Conservation (phyloP, 75 land plant genomes). For the Adiantum capillusveneris region DNA sequence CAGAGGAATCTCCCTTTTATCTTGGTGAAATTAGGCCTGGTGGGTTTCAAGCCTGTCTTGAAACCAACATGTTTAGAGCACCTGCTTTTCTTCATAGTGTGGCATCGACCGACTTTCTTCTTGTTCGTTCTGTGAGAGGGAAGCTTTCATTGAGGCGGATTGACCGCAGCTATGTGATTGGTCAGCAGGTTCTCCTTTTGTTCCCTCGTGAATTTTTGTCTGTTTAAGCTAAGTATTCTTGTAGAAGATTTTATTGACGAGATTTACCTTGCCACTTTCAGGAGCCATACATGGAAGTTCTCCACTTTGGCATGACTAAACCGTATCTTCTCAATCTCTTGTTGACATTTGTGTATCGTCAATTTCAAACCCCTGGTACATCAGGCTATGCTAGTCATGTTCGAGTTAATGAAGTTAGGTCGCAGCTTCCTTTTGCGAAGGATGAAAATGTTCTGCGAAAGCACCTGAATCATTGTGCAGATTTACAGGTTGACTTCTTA, state of each 20-base stretch:
- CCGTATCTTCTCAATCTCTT: slow-evolving; percentile 63
- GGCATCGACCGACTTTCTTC: slow-evolving; percentile 68
- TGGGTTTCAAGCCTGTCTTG: slow-evolving; percentile 75
- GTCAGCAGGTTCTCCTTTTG: slow-evolving; percentile 70
- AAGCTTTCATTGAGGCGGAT: slow-evolving; percentile 83
- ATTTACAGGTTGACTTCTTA: too few species aligned
- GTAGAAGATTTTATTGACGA: too few species aligned
- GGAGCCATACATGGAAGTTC: slow-evolving; percentile 99
- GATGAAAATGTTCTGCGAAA: slow-evolving; percentile 78
- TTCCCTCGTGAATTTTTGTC: too few species aligned
- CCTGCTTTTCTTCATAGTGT: slow-evolving; percentile 83
- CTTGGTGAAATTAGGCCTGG: slow-evolving; percentile 91
- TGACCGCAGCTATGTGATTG: slow-evolving; percentile 75
- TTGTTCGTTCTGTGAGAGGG: slow-evolving; percentile 91
- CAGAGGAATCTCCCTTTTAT: slow-evolving; percentile 88
- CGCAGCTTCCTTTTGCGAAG: slow-evolving; percentile 60
- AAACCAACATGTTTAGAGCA: slow-evolving; percentile 92
- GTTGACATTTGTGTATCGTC: slow-evolving; percentile 69
- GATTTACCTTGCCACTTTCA: slow-evolving; percentile 15
- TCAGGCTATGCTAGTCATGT: slow-evolving; percentile 54
- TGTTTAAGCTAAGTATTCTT: too few species aligned
- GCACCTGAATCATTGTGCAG: slow-evolving; percentile 84
- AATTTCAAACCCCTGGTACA: slow-evolving; percentile 69
- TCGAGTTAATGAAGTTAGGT: slow-evolving; percentile 64
- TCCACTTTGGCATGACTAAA: slow-evolving; percentile 64